phyloP scores from a whole-genome alignment of 441 rosid species.

The Raphanus hybrid region DNA sequence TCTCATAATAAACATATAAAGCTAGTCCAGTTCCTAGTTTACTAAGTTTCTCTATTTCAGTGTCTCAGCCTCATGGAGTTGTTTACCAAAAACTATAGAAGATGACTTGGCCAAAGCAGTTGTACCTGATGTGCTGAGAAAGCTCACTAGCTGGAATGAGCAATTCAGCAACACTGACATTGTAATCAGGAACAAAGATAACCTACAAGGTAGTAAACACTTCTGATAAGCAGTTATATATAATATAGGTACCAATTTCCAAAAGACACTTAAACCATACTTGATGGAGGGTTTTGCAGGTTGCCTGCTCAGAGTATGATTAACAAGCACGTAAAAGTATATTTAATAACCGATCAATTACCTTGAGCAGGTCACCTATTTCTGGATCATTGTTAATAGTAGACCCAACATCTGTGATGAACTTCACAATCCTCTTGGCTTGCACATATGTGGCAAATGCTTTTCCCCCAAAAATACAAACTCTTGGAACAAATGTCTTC shows the following conservation, averaged over 20 bases:
- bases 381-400: conserved; percentile 87
- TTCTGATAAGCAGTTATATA: conserved; percentile 2
- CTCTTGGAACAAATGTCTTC: conserved; percentile 75
- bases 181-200: conserved; percentile 91
- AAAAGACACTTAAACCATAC: not conserved
- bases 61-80: conserved; percentile 8
- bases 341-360: conserved; percentile 32
- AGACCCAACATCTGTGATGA: conserved; percentile 92
- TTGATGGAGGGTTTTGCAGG: not conserved
- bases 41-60: not conserved
- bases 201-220: conserved; percentile 54
- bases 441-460: conserved; percentile 94
- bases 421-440: conserved; percentile 97
- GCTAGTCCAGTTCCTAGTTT: not conserved
- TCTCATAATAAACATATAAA: not conserved
- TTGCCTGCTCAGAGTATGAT: conserved; percentile 15
- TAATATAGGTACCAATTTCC: not conserved
- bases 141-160: conserved; percentile 98
- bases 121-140: conserved; percentile 96
- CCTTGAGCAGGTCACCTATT: conserved; percentile 93
- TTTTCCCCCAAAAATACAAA: conserved; percentile 97
- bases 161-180: conserved; percentile 94
- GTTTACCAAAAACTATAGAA: not conserved
- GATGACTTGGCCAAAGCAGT: not conserved
- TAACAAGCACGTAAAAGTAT: not conserved